These are phyloP conservation scores for Monosporascus sp. DNA, from an alignment of 2,329 filamentous ascomycete genomes.

Conservation along the genomic window DNA sequence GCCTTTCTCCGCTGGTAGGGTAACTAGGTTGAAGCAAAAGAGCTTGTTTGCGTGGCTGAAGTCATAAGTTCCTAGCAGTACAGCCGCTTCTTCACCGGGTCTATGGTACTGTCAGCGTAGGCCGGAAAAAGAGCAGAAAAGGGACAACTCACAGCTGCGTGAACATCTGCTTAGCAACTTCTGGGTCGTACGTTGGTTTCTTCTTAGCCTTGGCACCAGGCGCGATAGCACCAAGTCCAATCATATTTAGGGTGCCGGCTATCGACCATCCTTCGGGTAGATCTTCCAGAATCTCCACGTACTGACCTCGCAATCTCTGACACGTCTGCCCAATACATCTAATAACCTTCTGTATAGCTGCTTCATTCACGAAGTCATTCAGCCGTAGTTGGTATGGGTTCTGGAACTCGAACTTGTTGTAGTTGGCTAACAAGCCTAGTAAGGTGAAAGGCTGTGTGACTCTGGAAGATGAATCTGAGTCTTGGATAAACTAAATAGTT, in stretches of 20 bases:
- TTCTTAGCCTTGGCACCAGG: slow-evolving; percentile 59
- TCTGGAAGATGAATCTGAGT: slow-evolving; percentile 59
- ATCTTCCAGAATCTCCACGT: slow-evolving; percentile 84
- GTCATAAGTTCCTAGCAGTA: slow-evolving; percentile 84
- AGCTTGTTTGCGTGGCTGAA: slow-evolving; percentile 93
- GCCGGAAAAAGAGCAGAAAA: slow-evolving; percentile 4
- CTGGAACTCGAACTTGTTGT: slow-evolving; percentile 99
- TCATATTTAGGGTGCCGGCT: slow-evolving; percentile 72
- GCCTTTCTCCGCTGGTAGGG: slow-evolving; percentile 55
- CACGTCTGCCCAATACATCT: slow-evolving; percentile 70
- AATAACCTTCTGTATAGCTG: slow-evolving; percentile 77
- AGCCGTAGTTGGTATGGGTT: slow-evolving; percentile 91
- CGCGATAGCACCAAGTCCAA: slow-evolving; percentile 74
- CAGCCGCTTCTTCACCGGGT: slow-evolving; percentile 71
- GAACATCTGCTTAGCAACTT: slow-evolving; percentile 79
- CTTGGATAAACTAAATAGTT: slow-evolving; percentile 66
- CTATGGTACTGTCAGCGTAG: slow-evolving; percentile 39
- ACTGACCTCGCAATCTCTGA: slow-evolving; percentile 62
- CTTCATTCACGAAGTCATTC: slow-evolving; percentile 92
- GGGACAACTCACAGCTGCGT: slow-evolving; percentile 61
- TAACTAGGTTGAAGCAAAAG: slow-evolving; percentile 81
- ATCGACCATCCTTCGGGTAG: slow-evolving; percentile 85
- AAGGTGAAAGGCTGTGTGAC: slow-evolving; percentile 74
- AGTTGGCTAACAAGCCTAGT: slow-evolving; percentile 84
- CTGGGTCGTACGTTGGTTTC: slow-evolving; percentile 60